These are phyloP conservation scores for Ceratobasidium sp. DNA, from an alignment of 1,284 basidiomycete genomes.

Conservation along the genomic window DNA sequence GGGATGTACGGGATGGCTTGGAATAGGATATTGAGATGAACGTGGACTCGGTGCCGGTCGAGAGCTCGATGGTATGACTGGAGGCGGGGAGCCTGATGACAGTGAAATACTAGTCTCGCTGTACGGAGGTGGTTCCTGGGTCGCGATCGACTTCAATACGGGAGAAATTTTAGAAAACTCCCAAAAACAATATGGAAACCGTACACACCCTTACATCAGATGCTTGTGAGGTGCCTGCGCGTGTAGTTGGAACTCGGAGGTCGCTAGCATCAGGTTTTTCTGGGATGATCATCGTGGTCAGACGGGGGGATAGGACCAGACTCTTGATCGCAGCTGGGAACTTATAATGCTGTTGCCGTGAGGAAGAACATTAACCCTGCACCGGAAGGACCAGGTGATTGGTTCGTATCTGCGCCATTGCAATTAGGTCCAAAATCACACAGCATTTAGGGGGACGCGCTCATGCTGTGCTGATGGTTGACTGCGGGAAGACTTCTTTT, in stretches of 20 bases:
- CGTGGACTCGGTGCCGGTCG: background rate
- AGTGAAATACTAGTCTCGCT: background rate
- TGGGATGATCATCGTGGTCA: conserved; percentile 31
- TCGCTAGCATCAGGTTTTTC: conserved; percentile 17
- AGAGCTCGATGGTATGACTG: background rate
- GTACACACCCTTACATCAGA: conserved; percentile 21
- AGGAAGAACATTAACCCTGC: background rate
- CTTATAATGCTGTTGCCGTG: background rate
- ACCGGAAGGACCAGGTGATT: background rate
- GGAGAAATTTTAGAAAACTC: background rate
- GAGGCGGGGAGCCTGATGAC: background rate
- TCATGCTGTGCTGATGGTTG: background rate
- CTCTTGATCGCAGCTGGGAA: background rate
- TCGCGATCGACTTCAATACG: conserved; percentile 15
- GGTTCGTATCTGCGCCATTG: background rate
- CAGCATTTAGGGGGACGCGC: conserved; percentile 5
- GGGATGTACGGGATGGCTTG: conserved; percentile 5
- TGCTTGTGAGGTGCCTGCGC: background rate
- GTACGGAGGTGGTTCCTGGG: conserved; percentile 36
- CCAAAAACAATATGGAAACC: background rate
- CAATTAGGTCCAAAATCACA: background rate
- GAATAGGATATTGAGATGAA: background rate
- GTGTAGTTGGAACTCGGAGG: background rate
- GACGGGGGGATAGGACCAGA: background rate
- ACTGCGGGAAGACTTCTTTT: conserved; percentile 2